Evolutionary conservation across 2,329 filamentous ascomycete genomes (phyloP).

Genomic region (Cordyceps pruinosa): DNA sequence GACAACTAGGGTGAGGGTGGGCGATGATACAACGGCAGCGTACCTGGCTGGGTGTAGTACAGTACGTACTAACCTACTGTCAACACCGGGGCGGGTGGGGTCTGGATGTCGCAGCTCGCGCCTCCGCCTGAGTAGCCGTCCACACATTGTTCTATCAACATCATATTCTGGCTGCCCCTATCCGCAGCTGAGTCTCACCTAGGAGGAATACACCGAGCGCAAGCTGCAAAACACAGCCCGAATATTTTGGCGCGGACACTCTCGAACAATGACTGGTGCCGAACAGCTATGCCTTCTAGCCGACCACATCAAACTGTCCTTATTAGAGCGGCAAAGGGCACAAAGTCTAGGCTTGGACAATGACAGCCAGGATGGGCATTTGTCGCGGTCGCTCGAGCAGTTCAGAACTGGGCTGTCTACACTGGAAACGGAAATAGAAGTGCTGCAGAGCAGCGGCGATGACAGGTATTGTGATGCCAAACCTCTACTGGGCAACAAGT

Average conservation of each 20-base stretch:
- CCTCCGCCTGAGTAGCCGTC: no score
- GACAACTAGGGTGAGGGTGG: no score
- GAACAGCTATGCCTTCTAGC: constrained; percentile 86
- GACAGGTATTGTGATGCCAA: constrained; percentile 41
- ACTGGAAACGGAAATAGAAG: constrained; percentile 57
- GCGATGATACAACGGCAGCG: no score
- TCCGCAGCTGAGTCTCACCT: no score
- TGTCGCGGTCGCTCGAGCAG: constrained; percentile 81
- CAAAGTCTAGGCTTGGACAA: constrained; percentile 71
- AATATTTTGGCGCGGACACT: not conserved
- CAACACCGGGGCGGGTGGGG: no score
- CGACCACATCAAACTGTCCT: constrained; percentile 93
- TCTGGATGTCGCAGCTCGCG: no score
- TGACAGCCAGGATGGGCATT: constrained; percentile 79
- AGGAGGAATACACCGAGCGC: no score
- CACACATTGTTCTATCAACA: no score
- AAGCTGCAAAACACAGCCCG: no score
- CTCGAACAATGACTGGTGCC: constrained; percentile 31
- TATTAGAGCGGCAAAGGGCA: constrained; percentile 85
- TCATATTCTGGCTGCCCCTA: not conserved
- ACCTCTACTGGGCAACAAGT: not conserved
- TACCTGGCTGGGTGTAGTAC: no score
- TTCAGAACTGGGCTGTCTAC: constrained; percentile 71
- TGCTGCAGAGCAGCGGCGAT: constrained; percentile 57
- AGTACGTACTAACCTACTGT: no score